Base-by-base conservation (phyloP, 78 protist genomes). In the Creolimax fragrantissima region DNA sequence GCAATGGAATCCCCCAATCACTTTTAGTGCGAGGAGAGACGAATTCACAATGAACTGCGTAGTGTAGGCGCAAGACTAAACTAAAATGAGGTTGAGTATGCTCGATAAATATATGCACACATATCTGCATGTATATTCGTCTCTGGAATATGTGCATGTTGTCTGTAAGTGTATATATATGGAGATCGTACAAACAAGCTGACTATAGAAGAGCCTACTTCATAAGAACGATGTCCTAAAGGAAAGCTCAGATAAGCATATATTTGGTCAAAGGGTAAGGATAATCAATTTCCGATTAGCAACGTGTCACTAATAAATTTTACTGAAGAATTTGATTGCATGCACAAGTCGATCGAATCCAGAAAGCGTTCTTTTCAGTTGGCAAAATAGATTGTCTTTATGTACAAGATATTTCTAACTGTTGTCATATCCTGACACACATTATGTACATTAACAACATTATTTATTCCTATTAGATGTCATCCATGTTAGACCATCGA, bases 401-500 rank as follows among this genome's bases (percentile, higher is more conserved):
- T n/a, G n/a, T n/a, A n/a, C n/a, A n/a, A n/a, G n/a, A n/a, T n/a
- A n/a, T n/a, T n/a, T n/a, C n/a, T n/a, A n/a, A n/a, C n/a, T n/a
- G n/a, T n/a, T n/a, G n/a, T n/a, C n/a, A n/a, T n/a, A n/a, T n/a
- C n/a, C n/a, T n/a, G n/a, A n/a, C n/a, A n/a, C n/a, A n/a, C n/a
- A n/a, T n/a, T n/a, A 58, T 24, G 74, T 24, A 58, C 74, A 58
- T n/a, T n/a, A n/a, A n/a, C 88, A 35, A 32, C 43, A 3, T 45
- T 4, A 89, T 11, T 39, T 36, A 41, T 90, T 47, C 83, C 17
- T 5, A 3, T 47, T 32, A 2, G 37, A 32, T 3, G 93, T 39
- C 3, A 95, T 81, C 96, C 96, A 95, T 4, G 94, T 94, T 7
- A 95, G 93, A 17, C 96, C 96, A 32, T 95, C 95, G 35, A 66